Evolutionary conservation across 2,329 filamentous ascomycete genomes (phyloP).

Genomic region (Fusarium camptoceras): DNA sequence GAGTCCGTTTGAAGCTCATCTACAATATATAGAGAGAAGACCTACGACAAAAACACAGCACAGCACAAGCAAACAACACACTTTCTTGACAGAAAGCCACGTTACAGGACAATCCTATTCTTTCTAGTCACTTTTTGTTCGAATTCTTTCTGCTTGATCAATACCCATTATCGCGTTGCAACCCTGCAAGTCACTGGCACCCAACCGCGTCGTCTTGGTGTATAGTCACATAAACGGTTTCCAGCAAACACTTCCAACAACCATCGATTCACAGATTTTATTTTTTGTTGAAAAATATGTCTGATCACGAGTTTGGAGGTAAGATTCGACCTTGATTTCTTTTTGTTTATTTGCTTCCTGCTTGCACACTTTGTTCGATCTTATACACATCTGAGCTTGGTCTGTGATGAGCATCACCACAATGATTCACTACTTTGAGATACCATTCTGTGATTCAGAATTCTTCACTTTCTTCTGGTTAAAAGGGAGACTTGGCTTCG

Average conservation of each 20-base stretch:
- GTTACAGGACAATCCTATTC: background rate
- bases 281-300: constrained; percentile 59
- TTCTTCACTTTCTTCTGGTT: background rate
- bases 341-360: constrained; percentile 20
- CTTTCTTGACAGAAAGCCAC: background rate
- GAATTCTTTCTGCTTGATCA: background rate
- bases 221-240: constrained; percentile 22
- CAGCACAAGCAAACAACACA: constrained; percentile 12
- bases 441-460: background rate
- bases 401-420: constrained; percentile 13
- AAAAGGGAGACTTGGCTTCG: background rate
- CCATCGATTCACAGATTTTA: constrained; percentile 5
- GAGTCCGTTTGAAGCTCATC: constrained; percentile 24
- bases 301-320: constrained; percentile 75
- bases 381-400: constrained; percentile 9
- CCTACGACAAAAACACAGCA: constrained; percentile 5
- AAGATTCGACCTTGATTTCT: constrained; percentile 53
- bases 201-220: constrained; percentile 29
- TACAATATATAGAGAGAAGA: constrained; percentile 19
- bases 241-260: constrained; percentile 23
- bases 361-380: background rate
- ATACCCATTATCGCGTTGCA: constrained; percentile 18
- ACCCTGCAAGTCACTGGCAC: constrained; percentile 18
- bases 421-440: constrained; percentile 30
- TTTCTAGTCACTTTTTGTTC: background rate